A percentile compares a stretch with the other conserved stretches of the same genome.
These are phyloP conservation scores for Phalaenopsis aphrodite DNA, from an alignment of 106 monocot species.

Conservation along the genomic window DNA sequence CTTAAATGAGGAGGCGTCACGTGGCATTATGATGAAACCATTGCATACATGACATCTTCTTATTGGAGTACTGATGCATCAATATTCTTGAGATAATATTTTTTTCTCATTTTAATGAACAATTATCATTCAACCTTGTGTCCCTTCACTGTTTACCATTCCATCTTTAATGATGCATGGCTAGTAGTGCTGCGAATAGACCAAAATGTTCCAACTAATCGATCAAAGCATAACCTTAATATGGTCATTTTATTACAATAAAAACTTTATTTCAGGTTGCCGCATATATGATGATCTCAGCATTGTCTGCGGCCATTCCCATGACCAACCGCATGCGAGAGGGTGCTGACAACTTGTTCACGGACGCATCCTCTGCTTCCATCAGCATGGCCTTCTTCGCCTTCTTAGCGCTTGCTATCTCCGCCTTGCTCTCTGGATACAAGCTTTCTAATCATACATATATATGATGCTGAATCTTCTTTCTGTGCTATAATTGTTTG, in stretches of 20 bases:
- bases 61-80: too few relatives aligned
- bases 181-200: too few relatives aligned
- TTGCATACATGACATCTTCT: too few relatives aligned
- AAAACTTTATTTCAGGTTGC: constrained; percentile 18
- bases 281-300: constrained; percentile 74
- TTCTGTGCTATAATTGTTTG: background rate
- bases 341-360: constrained; percentile 59
- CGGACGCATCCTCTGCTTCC: constrained; percentile 56
- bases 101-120: too few relatives aligned
- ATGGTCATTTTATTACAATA: background rate
- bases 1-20: too few relatives aligned
- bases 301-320: constrained; percentile 68
- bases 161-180: too few relatives aligned
- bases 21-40: too few relatives aligned
- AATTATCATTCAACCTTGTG: too few relatives aligned
- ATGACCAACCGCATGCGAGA: constrained; percentile 66
- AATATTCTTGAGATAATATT: too few relatives aligned
- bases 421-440: constrained; percentile 58
- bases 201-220: too few relatives aligned
- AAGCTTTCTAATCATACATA: constrained; percentile 66
- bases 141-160: too few relatives aligned
- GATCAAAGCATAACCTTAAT: too few relatives aligned
- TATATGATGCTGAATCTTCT: constrained; percentile 16
- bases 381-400: constrained; percentile 89
- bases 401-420: constrained; percentile 38